Percentiles rank a stretch among this genome's conserved stretches.
Evolutionary conservation across 768 basidiomycete genomes (phyloP).

Genomic region (Leucocoprinus sp.): DNA sequence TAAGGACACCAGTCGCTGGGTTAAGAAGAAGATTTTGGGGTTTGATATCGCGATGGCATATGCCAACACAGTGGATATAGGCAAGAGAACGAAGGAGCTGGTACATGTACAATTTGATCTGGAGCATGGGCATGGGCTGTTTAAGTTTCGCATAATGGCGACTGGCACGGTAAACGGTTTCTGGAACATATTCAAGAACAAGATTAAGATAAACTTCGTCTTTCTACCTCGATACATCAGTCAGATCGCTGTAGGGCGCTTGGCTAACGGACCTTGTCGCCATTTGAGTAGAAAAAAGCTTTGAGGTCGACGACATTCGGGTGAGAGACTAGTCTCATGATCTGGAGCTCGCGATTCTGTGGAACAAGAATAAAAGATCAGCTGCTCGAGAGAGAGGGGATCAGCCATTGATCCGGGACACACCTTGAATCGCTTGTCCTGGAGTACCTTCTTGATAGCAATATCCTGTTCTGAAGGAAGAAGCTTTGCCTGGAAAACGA

Average conservation of each 20-base stretch:
- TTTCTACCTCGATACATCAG: slow-evolving; percentile 49
- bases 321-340: slow-evolving; percentile 95
- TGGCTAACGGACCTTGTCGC: slow-evolving; percentile 76
- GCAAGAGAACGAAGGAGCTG: slow-evolving; percentile 96
- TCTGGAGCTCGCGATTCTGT: slow-evolving; percentile 98
- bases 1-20: slow-evolving; percentile 92
- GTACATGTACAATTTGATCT: slow-evolving; percentile 99
- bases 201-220: slow-evolving; percentile 99
- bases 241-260: neutral
- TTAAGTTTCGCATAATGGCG: slow-evolving; percentile 99
- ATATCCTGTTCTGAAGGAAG: slow-evolving; percentile 73
- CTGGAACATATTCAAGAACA: slow-evolving; percentile 97
- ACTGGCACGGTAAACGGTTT: slow-evolving; percentile 98
- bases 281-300: slow-evolving; percentile 98
- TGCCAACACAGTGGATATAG: slow-evolving; percentile 99
- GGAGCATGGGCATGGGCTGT: slow-evolving; percentile 99
- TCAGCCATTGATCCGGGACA: slow-evolving; percentile 21
- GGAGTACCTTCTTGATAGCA: slow-evolving; percentile 99
- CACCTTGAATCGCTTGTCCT: slow-evolving; percentile 99
- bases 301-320: slow-evolving; percentile 97
- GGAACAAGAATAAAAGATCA: slow-evolving; percentile 7
- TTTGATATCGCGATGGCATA: slow-evolving; percentile 99
- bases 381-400: slow-evolving; percentile 14
- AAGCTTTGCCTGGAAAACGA: slow-evolving; percentile 94
- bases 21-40: slow-evolving; percentile 98